Base-by-base conservation (phyloP, 192 early-diverging fungal genomes). In the Rhizoclosmatium sp. region DNA sequence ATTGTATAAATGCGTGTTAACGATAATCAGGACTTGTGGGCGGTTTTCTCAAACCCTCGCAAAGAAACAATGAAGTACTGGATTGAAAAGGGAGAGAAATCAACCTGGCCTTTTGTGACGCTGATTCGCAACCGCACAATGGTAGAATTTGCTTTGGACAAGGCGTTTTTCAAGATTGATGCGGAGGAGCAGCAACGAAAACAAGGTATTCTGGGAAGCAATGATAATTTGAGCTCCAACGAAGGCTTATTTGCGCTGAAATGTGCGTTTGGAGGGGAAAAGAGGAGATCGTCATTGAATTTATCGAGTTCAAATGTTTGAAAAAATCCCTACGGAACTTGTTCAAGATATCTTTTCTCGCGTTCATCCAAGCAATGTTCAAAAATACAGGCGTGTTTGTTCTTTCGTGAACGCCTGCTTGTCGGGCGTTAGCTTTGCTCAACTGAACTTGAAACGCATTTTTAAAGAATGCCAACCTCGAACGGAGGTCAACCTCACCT, bases 71-170 rank as follows among this genome's bases (percentile, higher is more conserved):
- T 95, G 21, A 86, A 85, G 44, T 89, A 88, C 83, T 93, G 93
- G 93, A 91, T 95, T 51, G 47, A 87, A 19, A 93, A 94, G 71
- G 94, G 94, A n/a, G 92, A 95, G 75, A 86, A 89, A 62, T 89
- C 92, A 2, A 92, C 93, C 0, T 95, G 94, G 94, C 94, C 94
- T 2, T 83, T 89, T 46, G 69, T 95, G 12, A 85, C 89, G 3
- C 81, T 95, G 76, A 92, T 94, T 69, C 84, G 83, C 40, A 86
- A 89, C 59, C 83, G 94, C n/a, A 88, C 88, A 39, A 87, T 85
- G 81, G 87, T 95, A 61, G 94, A 95, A 80, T 70, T 93, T 39
- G 90, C 88, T 40, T 80, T 95, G 14, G 91, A 95, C 65, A 60
- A 51, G 59, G 75, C 62, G 21, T 31, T 31, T 31, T 31, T 31